phyloP scores from a whole-genome alignment of 192 early-diverging fungal species.

The Coemansia sp. region DNA sequence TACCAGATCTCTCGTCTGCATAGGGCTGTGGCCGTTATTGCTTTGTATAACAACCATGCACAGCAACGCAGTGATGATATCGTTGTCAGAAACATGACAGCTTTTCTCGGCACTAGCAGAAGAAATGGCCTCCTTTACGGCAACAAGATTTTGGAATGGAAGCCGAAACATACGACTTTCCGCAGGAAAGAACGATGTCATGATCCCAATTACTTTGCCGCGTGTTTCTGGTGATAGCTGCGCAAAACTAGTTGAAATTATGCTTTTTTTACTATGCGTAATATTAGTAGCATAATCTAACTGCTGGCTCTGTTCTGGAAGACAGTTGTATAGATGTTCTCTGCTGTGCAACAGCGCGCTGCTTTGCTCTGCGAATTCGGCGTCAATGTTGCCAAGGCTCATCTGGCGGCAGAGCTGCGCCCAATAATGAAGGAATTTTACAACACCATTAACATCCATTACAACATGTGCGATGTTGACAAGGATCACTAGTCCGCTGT shows the following conservation, averaged over 20 bases:
- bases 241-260: constrained; percentile 2
- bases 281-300: background rate
- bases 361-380: background rate
- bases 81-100: constrained; percentile 17
- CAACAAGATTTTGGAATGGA: background rate
- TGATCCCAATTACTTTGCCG: background rate
- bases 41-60: constrained; percentile 5
- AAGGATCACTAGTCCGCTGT: constrained; percentile 30
- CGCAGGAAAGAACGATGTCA: background rate
- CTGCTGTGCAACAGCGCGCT: background rate
- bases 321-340: background rate
- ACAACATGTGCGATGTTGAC: constrained; percentile 20
- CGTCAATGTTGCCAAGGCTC: background rate
- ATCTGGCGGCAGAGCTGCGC: constrained; percentile 11
- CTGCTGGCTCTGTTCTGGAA: background rate
- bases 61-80: constrained; percentile 16
- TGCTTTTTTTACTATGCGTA: background rate
- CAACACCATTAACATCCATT: constrained; percentile 16
- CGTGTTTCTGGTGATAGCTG: constrained; percentile 18
- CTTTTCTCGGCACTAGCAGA: background rate
- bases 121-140: background rate
- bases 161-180: constrained; percentile 18
- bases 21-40: constrained; percentile 1
- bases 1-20: background rate
- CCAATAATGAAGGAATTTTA: constrained; percentile 24